phyloP scores from a whole-genome alignment of 2,329 filamentous ascomycete species.

The Colletotrichum liaoningense region DNA sequence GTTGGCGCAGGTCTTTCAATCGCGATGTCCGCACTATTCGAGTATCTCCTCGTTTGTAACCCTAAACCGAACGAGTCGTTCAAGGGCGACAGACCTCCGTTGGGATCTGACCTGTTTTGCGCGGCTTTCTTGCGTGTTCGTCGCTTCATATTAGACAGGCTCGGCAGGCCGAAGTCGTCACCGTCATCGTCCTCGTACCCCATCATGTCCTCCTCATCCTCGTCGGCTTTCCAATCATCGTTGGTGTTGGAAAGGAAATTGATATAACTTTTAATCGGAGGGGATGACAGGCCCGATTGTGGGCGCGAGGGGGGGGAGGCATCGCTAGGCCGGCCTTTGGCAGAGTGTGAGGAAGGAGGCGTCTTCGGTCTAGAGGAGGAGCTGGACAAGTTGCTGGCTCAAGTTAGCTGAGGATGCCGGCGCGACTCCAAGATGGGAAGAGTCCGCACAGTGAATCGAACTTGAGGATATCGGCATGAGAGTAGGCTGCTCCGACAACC shows the following conservation, averaged over 20 bases:
- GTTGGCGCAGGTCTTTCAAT: slow-evolving; percentile 85
- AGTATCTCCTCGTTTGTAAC: slow-evolving; percentile 67
- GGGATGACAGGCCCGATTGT: slow-evolving; percentile 66
- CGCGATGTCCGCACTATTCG: slow-evolving; percentile 93
- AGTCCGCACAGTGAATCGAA: slow-evolving; percentile 79
- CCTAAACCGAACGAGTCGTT: slow-evolving; percentile 50
- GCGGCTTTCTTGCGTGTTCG: slow-evolving; percentile 68
- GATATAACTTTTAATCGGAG: slow-evolving; percentile 80
- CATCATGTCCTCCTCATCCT: slow-evolving; percentile 79
- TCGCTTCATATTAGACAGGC: slow-evolving; percentile 89
- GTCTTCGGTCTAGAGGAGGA: slow-evolving; percentile 78
- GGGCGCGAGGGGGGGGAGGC: slow-evolving; percentile 67
- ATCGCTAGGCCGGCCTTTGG: slow-evolving; percentile 65
- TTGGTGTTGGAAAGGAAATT: slow-evolving; percentile 85
- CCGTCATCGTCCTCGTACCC: slow-evolving; percentile 89
- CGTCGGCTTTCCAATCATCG: slow-evolving; percentile 83
- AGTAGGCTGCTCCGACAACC: slow-evolving; percentile 94
- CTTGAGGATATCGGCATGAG: slow-evolving; percentile 94
- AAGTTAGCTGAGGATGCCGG: slow-evolving; percentile 25
- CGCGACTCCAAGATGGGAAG: neutral
- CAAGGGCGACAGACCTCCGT: slow-evolving; percentile 47
- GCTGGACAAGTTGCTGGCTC: slow-evolving; percentile 66
- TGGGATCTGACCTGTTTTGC: slow-evolving; percentile 48
- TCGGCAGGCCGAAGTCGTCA: slow-evolving; percentile 95
- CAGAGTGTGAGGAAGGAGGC: slow-evolving; percentile 72